These are phyloP conservation scores for Cornus suecica DNA, from an alignment of 148 eudicot genomes.

Conservation along the genomic window DNA sequence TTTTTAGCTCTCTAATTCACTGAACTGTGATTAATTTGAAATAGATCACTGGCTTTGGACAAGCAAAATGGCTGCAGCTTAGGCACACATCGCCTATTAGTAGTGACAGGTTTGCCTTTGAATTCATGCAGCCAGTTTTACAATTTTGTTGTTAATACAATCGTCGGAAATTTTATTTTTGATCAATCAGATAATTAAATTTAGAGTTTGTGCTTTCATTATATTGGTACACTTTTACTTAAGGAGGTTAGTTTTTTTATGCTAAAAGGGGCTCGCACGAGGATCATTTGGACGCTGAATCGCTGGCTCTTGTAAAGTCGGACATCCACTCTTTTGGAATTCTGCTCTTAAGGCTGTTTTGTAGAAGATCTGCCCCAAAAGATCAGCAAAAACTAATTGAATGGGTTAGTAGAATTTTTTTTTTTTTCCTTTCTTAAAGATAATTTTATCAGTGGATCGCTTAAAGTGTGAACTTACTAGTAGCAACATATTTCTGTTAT, in stretches of 20 bases:
- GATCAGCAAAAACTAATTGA: slow-evolving; percentile 8
- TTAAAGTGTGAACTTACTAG: too few relatives aligned
- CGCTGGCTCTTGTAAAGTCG: slow-evolving; percentile 1
- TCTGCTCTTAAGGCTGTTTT: slow-evolving; percentile 18
- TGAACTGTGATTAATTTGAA: not conserved
- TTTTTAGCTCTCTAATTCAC: not conserved
- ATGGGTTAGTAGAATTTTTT: slow-evolving; percentile 9
- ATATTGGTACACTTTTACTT: not conserved
- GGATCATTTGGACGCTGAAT: slow-evolving; percentile 7
- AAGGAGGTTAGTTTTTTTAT: not conserved
- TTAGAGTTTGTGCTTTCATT: not conserved
- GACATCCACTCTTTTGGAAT: slow-evolving; percentile 21
- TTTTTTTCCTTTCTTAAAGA: not conserved
- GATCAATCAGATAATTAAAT: not conserved
- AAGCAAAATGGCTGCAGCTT: slow-evolving; percentile 14
- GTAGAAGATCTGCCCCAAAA: slow-evolving; percentile 10
- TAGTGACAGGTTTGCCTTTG: slow-evolving; percentile 9
- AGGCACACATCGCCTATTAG: slow-evolving; percentile 1
- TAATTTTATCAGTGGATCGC: too few relatives aligned
- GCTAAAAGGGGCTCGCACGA: not conserved
- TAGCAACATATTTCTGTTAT: too few relatives aligned
- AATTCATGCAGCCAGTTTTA: too few relatives aligned
- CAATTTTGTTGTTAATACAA: too few relatives aligned
- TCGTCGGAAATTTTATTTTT: not conserved
- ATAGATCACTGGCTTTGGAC: slow-evolving; percentile 25